Percentiles rank a stretch among this genome's conserved stretches.
These are phyloP conservation scores for Ascochyta viciae-villosae DNA, from an alignment of 2,329 filamentous ascomycete species.

Conservation along the genomic window DNA sequence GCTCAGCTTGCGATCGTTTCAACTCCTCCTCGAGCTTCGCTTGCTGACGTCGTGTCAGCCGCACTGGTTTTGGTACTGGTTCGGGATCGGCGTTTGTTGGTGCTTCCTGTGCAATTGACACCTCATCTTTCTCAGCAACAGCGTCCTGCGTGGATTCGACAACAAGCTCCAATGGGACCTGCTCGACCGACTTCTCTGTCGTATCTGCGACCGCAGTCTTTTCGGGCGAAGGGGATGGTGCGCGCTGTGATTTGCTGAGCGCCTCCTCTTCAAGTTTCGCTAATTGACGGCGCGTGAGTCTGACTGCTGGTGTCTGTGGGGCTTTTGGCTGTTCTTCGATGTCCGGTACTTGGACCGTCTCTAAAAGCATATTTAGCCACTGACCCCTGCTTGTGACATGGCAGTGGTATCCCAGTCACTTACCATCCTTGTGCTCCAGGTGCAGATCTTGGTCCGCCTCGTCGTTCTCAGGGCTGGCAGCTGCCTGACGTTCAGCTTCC, in stretches of 20 bases:
- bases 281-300: conserved; percentile 46
- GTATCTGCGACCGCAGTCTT: background rate
- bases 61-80: conserved; percentile 1
- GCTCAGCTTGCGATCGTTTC: conserved; percentile 1
- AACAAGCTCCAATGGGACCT: background rate
- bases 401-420: conserved; percentile 17
- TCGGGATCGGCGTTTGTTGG: background rate
- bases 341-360: conserved; percentile 26
- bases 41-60: conserved; percentile 8
- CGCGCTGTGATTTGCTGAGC: conserved; percentile 31
- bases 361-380: conserved; percentile 30
- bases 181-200: background rate
- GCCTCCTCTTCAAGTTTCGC: conserved; percentile 43
- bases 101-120: background rate
- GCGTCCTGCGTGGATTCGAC: background rate
- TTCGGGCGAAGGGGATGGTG: background rate
- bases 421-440: conserved; percentile 26
- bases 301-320: conserved; percentile 37
- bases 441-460: conserved; percentile 29
- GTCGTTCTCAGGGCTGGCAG: conserved; percentile 29
- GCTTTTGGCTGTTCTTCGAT: conserved; percentile 31
- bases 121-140: background rate
- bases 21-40: conserved; percentile 5
- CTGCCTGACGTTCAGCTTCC: conserved; percentile 32
- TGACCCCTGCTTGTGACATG: conserved; percentile 11